Percentiles rank a stretch among this genome's conserved stretches.
Evolutionary conservation across 1,284 basidiomycete genomes (phyloP).

Genomic region (Cystobasidium sp.): DNA sequence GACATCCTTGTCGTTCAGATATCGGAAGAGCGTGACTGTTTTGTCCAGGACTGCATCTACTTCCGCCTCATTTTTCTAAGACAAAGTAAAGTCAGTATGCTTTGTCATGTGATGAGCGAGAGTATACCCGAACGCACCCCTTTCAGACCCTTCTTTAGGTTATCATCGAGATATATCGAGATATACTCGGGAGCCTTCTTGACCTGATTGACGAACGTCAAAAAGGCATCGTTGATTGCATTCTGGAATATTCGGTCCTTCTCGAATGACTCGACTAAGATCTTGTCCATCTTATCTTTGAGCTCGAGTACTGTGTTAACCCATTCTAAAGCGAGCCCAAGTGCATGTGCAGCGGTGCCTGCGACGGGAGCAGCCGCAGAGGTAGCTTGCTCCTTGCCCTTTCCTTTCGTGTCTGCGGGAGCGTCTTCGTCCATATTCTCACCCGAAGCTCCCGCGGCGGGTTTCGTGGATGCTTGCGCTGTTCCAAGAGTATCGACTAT

Average conservation of each 20-base stretch:
- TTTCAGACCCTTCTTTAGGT: conserved; percentile 92
- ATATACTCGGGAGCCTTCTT: conserved; percentile 90
- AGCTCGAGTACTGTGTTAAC: conserved; percentile 88
- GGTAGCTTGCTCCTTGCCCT: conserved; percentile 61
- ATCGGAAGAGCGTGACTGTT: conserved; percentile 94
- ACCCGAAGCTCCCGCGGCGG: conserved; percentile 52
- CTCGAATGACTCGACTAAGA: conserved; percentile 74
- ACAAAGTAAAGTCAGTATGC: background rate
- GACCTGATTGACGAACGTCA: conserved; percentile 88
- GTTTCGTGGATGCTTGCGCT: background rate
- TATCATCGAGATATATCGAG: conserved; percentile 96
- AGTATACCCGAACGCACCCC: conserved; percentile 66
- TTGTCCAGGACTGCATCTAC: conserved; percentile 88
- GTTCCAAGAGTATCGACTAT: conserved; percentile 66
- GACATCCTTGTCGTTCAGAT: conserved; percentile 91
- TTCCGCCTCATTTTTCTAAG: conserved; percentile 89
- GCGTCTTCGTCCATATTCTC: conserved; percentile 54
- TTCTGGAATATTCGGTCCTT: conserved; percentile 80
- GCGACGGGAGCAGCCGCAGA: conserved; percentile 54
- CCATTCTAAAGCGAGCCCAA: conserved; percentile 78
- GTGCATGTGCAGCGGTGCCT: conserved; percentile 46
- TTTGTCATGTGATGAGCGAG: background rate
- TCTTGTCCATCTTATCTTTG: conserved; percentile 84
- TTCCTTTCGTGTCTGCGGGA: conserved; percentile 54
- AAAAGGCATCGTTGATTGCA: conserved; percentile 88